Evolutionary conservation across 164 flowering plant genomes (phyloP).

Genomic region (Magnolia officinalis): DNA sequence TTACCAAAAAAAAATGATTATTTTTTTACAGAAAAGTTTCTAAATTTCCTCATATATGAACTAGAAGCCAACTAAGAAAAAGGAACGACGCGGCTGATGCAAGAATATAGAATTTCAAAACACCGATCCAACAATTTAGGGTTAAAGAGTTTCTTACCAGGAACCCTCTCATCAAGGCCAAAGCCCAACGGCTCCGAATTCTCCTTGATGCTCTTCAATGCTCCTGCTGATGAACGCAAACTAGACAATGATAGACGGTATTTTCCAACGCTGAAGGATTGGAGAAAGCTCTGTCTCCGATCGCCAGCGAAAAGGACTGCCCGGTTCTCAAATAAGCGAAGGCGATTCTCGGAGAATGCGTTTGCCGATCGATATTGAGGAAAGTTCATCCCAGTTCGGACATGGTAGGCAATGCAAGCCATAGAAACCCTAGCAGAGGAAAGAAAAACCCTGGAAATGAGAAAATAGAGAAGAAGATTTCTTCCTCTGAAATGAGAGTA

Average conservation of each 20-base stretch:
- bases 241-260: background rate
- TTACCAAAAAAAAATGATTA: no score
- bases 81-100: background rate
- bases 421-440: constrained; percentile 4
- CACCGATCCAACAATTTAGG: background rate
- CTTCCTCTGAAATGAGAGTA: background rate
- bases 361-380: background rate
- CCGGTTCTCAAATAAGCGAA: no score
- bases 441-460: background rate
- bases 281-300: background rate
- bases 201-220: background rate
- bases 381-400: background rate
- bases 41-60: background rate
- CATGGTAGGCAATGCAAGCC: constrained; percentile 17
- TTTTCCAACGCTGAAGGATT: background rate
- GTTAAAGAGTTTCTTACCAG: constrained; percentile 2
- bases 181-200: background rate
- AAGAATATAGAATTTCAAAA: background rate
- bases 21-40: background rate
- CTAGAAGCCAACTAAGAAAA: background rate
- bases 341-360: background rate
- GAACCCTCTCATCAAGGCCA: background rate
- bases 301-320: background rate
- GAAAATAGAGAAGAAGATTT: background rate
- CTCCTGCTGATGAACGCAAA: background rate